Base-by-base conservation (phyloP, 2,329 filamentous ascomycete species). In the Colletotrichum filicis region DNA sequence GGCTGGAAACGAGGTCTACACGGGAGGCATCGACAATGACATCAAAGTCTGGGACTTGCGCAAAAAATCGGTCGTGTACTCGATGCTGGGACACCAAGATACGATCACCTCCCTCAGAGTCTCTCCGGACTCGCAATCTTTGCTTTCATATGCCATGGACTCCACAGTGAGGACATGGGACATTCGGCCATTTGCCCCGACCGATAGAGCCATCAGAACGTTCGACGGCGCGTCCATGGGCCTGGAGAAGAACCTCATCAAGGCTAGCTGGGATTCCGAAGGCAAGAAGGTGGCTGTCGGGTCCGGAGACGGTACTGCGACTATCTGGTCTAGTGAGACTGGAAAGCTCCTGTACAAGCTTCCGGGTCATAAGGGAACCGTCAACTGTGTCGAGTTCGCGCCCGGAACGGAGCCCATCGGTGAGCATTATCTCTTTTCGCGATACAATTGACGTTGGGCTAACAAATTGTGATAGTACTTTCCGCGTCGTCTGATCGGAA, bases 21-120 rank as follows among this genome's bases (percentile, higher is more conserved):
- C 94, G 7, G 96, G 96, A 59, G 94, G 95, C 26, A 98, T 99
- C 77, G 97, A 98, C 84, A 98, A 98, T 80, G 95, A 97, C 78
- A 97, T 99, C 81, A 95, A 95, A 78, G 95, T 97, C 24, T 99
- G 97, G 96, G 97, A 99, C 83, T 85, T 98, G 79, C 92, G 97
- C 76, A 98, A 98, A 86, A 95, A 97, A 83, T 90, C 93, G 7
- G 90, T 97, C 3, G 91, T 95, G 6, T 98, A 98, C 83, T 93
- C 93, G 1, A 92, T 99, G 88, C 84, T 93, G 14, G 97, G 97
- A 0, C 97, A 99, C 81, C 93, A 91, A 66, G 97, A 99, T 80
- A 98, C 96, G 0, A 88, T 99, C 75, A 97, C 95, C 3, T 97
- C 95, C 14, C 87, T 99, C 59, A 89, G 93, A 66, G 90, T 98